Conservation (phyloP, 495 filamentous ascomycete genomes). For the Sordaria brevicollis region DNA sequence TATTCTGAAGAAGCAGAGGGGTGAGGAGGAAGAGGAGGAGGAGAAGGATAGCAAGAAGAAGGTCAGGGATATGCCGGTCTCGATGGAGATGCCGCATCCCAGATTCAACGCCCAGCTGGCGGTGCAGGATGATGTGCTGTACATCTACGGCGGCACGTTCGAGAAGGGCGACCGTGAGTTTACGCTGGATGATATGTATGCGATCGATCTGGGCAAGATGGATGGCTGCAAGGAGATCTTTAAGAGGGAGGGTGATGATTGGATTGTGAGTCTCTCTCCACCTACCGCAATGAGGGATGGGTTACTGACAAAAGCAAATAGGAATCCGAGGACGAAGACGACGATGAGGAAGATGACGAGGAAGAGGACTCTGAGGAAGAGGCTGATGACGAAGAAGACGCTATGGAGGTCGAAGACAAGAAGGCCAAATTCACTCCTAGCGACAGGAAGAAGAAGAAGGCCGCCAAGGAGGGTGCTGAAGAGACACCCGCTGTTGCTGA, state of each 20-base stretch:
- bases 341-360: constrained; percentile 57
- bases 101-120: constrained; percentile 84
- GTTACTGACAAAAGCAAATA: constrained; percentile 19
- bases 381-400: constrained; percentile 55
- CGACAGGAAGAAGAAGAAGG: constrained; percentile 39
- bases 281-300: not conserved
- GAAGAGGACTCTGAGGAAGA: constrained; percentile 61
- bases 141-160: constrained; percentile 88
- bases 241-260: constrained; percentile 72
- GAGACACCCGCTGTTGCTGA: constrained; percentile 25
- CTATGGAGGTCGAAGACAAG: constrained; percentile 28
- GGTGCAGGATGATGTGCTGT: constrained; percentile 84
- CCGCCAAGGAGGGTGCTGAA: constrained; percentile 9
- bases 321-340: constrained; percentile 57
- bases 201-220: constrained; percentile 81
- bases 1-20: not conserved
- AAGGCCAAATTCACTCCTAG: constrained; percentile 26
- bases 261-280: constrained; percentile 46
- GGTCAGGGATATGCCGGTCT: constrained; percentile 42
- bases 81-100: constrained; percentile 73
- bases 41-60: constrained; percentile 36
- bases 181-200: constrained; percentile 88
- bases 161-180: constrained; percentile 92
- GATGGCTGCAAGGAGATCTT: constrained; percentile 88
- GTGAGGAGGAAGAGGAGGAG: constrained; percentile 26